Evolutionary conservation across 2,329 filamentous ascomycete genomes (phyloP).

Genomic region (Xylariaceae sp.): DNA sequence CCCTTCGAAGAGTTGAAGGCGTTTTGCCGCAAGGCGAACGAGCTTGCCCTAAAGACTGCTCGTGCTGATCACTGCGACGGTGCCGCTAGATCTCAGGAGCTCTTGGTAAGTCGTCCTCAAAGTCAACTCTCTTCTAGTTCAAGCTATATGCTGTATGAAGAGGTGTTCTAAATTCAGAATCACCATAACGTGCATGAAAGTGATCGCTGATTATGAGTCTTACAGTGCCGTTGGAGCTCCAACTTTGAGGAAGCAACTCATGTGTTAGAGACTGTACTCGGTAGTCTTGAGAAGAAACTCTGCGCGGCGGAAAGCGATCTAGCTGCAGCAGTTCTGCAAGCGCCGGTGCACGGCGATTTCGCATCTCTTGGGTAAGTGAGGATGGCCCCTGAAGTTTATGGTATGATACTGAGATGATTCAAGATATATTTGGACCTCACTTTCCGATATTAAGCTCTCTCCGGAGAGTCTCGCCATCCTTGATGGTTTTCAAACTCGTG

Average conservation of each 20-base stretch:
- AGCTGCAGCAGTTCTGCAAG: slow-evolving; percentile 58
- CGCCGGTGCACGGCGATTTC: slow-evolving; percentile 65
- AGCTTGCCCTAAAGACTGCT: slow-evolving; percentile 62
- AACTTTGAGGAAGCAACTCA: slow-evolving; percentile 39
- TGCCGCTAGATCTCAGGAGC: slow-evolving; percentile 68
- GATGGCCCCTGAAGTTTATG: not conserved
- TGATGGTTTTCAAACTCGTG: slow-evolving; percentile 44
- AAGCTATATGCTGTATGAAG: not conserved
- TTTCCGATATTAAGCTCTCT: slow-evolving; percentile 39
- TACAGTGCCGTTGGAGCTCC: slow-evolving; percentile 48
- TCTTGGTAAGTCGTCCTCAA: slow-evolving; percentile 39
- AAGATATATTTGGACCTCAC: slow-evolving; percentile 51
- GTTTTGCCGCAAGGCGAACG: slow-evolving; percentile 50
- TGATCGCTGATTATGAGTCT: not conserved
- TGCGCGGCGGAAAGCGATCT: slow-evolving; percentile 59
- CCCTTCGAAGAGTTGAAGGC: slow-evolving; percentile 37
- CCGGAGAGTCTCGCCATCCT: slow-evolving; percentile 35
- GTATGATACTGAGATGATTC: slow-evolving; percentile 5
- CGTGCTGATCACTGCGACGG: slow-evolving; percentile 91
- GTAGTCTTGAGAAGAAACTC: slow-evolving; percentile 60
- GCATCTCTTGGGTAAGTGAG: slow-evolving; percentile 54
- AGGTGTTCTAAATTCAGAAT: not conserved
- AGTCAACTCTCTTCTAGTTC: not conserved
- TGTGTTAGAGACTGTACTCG: slow-evolving; percentile 54
- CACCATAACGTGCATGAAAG: not conserved